Evolutionary conservation across 768 basidiomycete species (phyloP), one percentile per base, ranked within the genome.

Genomic region (Mycena haematopus): DNA sequence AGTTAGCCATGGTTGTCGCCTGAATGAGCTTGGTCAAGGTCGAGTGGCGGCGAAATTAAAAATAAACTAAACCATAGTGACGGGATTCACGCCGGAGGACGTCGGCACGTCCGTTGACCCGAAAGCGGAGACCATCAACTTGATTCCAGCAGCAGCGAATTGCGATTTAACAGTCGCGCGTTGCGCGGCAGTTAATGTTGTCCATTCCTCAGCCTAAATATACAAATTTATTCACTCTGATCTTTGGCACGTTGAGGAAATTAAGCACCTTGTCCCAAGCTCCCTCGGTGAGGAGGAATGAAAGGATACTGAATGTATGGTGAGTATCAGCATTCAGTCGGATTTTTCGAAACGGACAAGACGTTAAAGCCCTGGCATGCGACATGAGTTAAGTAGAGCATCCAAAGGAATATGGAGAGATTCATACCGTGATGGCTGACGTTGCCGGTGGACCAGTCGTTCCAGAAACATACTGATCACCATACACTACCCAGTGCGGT

Each of bases 1-100:
- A 92, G 17, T 82, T 82, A 0, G 88, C 88, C 72, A 91, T 80
- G 3, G 81, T 84, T 62, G 86, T 84, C 0, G 90, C 90, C 61
- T 29, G 2, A 33, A 40, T 15, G 6, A 44, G n/a, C 29, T 83
- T 74, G 7, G 84, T 74, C 19, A 31, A 57, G 10, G 22, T 8
- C 24, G 0, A 24, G 17, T 25, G 6, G 50, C 9, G 29, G 46
- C 1, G 10, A 40, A 33, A 35, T n/a, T 3, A 24, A 15, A 5
- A 27, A 87, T 52, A 31, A 14, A 52, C 84, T 70, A 89, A n/a
- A 56, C 65, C 21, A 85, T 83, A 3, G 76, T 73, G 7, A 84
- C 73, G 15, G 90, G 86, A 71, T 91, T 85, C n/a, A 81, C 83
- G 44, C 81, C 79, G 9, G 68, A 74, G 5, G 82, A 78, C 6